Percentiles rank a stretch among this genome's conserved stretches.
Conservation (phyloP, 1,284 basidiomycete genomes). For the Afroboletus lepidellus region DNA sequence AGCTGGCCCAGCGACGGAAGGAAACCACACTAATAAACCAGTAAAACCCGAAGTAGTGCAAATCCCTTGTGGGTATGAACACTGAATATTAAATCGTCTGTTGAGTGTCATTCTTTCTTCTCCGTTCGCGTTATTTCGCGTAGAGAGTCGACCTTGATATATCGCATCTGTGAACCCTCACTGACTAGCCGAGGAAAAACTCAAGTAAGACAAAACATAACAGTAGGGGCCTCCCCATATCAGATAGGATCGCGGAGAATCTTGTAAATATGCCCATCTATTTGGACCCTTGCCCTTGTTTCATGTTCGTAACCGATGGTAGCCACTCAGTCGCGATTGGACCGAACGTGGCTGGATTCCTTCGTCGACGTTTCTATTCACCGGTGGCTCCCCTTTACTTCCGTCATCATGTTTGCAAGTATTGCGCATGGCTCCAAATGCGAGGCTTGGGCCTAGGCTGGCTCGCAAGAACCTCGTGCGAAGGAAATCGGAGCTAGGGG, state of each 20-base stretch:
- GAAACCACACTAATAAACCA: too few relatives aligned
- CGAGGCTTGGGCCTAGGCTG: conserved; percentile 8
- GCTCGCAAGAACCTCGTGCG: conserved; percentile 27
- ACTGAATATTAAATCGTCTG: neutral
- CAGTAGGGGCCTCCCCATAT: conserved; percentile 20
- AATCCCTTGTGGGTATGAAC: neutral
- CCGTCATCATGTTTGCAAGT: neutral
- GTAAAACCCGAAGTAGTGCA: neutral
- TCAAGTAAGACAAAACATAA: neutral
- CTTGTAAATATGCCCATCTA: neutral
- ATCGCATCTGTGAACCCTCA: too few relatives aligned
- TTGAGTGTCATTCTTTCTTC: too few relatives aligned
- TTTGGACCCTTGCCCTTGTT: conserved; percentile 21
- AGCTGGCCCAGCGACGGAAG: too few relatives aligned
- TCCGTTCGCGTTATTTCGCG: too few relatives aligned
- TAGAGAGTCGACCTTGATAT: too few relatives aligned
- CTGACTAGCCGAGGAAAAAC: too few relatives aligned
- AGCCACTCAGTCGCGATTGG: too few relatives aligned
- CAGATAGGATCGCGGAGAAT: conserved; percentile 9
- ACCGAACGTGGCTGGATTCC: neutral
- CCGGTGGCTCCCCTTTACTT: neutral
- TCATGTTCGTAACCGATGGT: conserved; percentile 20
- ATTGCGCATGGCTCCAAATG: neutral
- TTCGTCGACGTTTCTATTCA: neutral
- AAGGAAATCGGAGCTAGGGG: conserved; percentile 1